phyloP scores from a whole-genome alignment of 768 basidiomycete genomes.

The Phylloporus sp. region DNA sequence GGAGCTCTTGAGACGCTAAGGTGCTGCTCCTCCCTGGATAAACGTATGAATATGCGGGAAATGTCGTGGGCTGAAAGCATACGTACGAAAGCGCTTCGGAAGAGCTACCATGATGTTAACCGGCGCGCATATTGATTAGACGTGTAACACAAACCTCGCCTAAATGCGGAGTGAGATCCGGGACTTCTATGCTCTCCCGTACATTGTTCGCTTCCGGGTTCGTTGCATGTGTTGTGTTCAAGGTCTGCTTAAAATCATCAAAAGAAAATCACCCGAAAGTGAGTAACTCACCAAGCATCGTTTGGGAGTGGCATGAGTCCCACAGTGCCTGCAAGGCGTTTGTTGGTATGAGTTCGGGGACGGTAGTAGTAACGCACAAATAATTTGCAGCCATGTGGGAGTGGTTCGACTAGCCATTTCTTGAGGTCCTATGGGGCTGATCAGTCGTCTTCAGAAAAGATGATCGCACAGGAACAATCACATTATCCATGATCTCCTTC shows the following conservation, averaged over 20 bases:
- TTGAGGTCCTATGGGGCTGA: constrained; percentile 16
- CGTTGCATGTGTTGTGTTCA: constrained; percentile 24
- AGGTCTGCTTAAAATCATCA: constrained; percentile 17
- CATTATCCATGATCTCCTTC: constrained; percentile 22
- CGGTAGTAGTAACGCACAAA: constrained; percentile 18
- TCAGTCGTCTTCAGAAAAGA: constrained; percentile 32
- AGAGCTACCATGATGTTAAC: constrained; percentile 4
- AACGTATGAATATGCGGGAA: not conserved
- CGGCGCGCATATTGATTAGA: not conserved
- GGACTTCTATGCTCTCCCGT: not conserved
- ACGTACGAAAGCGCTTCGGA: constrained; percentile 7
- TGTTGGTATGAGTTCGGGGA: not conserved
- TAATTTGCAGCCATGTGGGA: constrained; percentile 25
- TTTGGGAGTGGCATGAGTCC: constrained; percentile 29
- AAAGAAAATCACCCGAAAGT: not conserved
- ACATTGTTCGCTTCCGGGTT: constrained; percentile 4
- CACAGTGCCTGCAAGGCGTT: constrained; percentile 20
- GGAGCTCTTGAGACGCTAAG: not conserved
- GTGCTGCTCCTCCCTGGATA: constrained; percentile 5
- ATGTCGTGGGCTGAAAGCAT: not conserved
- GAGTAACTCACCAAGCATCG: constrained; percentile 21
- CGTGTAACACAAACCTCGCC: constrained; percentile 10
- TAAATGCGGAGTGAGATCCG: not conserved
- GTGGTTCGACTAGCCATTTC: constrained; percentile 20
- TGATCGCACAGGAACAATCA: constrained; percentile 15